Conservation (phyloP, 2,329 filamentous ascomycete species). For the Calonectria crousiana region DNA sequence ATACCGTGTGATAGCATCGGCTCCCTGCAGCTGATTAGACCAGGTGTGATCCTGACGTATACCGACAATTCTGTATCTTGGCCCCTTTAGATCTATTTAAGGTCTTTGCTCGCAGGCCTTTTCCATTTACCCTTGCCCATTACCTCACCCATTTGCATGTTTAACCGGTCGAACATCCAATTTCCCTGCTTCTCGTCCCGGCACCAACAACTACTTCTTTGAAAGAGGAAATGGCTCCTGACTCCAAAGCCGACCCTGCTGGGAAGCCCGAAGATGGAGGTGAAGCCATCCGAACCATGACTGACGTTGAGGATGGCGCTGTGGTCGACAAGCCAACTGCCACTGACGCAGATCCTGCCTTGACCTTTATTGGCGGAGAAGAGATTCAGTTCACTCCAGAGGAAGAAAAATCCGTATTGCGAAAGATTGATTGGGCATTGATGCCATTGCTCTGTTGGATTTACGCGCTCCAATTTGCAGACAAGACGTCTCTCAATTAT, state of each 20-base stretch:
- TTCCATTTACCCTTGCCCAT: background rate
- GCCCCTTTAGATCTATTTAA: background rate
- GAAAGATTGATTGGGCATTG: conserved; percentile 48
- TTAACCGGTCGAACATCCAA: background rate
- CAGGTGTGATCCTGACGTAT: background rate
- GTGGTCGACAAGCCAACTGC: conserved; percentile 11
- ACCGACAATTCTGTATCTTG: background rate
- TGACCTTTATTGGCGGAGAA: conserved; percentile 14
- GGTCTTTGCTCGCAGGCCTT: background rate
- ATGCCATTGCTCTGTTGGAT: conserved; percentile 48
- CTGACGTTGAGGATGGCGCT: conserved; percentile 16
- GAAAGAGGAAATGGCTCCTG: background rate
- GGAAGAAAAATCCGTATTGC: conserved; percentile 35
- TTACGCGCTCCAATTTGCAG: conserved; percentile 48
- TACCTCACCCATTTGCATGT: background rate
- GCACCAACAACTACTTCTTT: background rate
- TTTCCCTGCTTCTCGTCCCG: background rate
- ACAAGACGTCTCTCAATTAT: conserved; percentile 49
- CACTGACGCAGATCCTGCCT: conserved; percentile 9
- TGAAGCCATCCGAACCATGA: conserved; percentile 16
- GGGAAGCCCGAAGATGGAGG: conserved; percentile 1
- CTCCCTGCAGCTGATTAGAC: background rate
- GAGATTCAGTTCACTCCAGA: conserved; percentile 29
- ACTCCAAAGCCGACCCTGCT: background rate
- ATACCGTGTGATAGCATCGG: conserved; percentile 2